These are phyloP conservation scores for Stephania japonica DNA, from an alignment of 164 flowering plant species.

Conservation along the genomic window DNA sequence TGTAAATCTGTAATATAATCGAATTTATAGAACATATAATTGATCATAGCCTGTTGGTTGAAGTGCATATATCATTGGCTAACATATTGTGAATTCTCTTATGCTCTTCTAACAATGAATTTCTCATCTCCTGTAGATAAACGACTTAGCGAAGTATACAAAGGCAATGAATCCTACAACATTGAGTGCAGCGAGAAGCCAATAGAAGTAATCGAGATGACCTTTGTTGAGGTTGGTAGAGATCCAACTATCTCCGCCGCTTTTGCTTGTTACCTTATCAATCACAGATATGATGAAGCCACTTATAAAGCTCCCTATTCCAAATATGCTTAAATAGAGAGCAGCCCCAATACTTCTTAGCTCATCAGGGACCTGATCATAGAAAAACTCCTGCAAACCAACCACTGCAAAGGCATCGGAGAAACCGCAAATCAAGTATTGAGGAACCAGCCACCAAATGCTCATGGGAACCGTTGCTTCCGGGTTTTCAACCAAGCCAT, in stretches of 20 bases:
- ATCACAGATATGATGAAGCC: slow-evolving; percentile 17
- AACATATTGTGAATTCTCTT: no score
- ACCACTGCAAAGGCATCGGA: slow-evolving; percentile 22
- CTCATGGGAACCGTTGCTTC: slow-evolving; percentile 23
- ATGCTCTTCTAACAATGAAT: not conserved
- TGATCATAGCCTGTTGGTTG: no score
- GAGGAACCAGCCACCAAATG: slow-evolving; percentile 22
- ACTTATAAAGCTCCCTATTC: slow-evolving; percentile 22
- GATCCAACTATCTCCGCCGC: slow-evolving; percentile 17
- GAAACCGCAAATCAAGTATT: slow-evolving; percentile 17
- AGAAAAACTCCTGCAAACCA: slow-evolving; percentile 27
- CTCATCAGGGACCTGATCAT: slow-evolving; percentile 22
- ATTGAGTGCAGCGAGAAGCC: slow-evolving; percentile 24
- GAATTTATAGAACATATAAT: no score
- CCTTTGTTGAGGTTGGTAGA: slow-evolving; percentile 19
- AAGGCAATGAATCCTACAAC: not conserved
- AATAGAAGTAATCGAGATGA: slow-evolving; percentile 25
- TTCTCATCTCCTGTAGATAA: not conserved
- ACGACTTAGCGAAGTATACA: not conserved
- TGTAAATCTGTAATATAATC: no score
- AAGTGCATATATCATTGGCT: no score
- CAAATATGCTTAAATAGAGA: slow-evolving; percentile 22
- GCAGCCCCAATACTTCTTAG: slow-evolving; percentile 20
- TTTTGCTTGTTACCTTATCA: slow-evolving; percentile 12
- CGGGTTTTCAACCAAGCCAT: slow-evolving; percentile 19